Conservation (phyloP, 31 red algal species). For the Endocladia muricata region DNA sequence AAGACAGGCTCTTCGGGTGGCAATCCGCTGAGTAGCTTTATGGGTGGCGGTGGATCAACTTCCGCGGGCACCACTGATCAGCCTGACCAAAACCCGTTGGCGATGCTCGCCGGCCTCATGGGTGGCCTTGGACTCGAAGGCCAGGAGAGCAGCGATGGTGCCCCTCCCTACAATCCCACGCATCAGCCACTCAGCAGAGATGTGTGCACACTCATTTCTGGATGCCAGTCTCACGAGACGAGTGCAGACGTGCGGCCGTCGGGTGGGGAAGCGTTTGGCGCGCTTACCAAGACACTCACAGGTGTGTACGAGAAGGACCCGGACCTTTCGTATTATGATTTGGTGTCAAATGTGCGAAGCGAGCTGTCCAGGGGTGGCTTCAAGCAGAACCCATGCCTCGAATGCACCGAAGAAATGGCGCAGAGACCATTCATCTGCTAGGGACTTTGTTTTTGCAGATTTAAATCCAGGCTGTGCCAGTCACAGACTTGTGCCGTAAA, state of each 20-base stretch:
- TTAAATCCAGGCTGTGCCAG: too few relatives aligned
- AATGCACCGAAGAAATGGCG: conserved; percentile 59
- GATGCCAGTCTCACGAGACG: conserved; percentile 76
- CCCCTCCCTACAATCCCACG: conserved; percentile 50
- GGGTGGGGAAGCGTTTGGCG: conserved; percentile 69
- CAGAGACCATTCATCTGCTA: conserved; percentile 67
- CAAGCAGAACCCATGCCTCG: conserved; percentile 78
- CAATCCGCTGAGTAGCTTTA: background rate
- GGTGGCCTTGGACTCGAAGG: conserved; percentile 4
- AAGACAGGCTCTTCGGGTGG: background rate
- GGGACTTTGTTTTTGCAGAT: too few relatives aligned
- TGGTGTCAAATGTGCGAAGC: conserved; percentile 46
- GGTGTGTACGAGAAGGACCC: conserved; percentile 63
- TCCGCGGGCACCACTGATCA: background rate
- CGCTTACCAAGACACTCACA: conserved; percentile 68
- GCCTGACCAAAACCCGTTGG: conserved; percentile 19
- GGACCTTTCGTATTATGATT: conserved; percentile 64
- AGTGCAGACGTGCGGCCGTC: conserved; percentile 83
- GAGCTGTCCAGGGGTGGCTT: conserved; percentile 43
- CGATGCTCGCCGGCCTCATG: conserved; percentile 34
- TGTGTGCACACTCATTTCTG: conserved; percentile 80
- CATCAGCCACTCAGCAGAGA: conserved; percentile 54
- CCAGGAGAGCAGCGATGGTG: conserved; percentile 1
- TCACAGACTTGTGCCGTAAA: too few relatives aligned
- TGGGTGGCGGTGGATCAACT: conserved; percentile 15